These are phyloP conservation scores for Helotiales sp. DNA, from an alignment of 2,329 filamentous ascomycete genomes.

Conservation along the genomic window DNA sequence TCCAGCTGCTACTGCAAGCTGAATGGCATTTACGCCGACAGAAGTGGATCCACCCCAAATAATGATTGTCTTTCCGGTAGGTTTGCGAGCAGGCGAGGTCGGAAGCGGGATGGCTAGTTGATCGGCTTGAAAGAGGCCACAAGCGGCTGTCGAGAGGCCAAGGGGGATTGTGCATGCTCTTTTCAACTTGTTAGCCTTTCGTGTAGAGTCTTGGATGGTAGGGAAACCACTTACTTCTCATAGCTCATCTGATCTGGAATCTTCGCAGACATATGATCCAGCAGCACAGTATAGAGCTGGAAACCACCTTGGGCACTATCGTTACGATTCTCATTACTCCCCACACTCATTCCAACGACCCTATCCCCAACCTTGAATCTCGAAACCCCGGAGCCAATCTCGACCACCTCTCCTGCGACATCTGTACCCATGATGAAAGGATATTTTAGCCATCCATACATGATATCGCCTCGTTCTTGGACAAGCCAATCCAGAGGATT, in stretches of 20 bases:
- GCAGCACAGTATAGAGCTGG: conserved; percentile 32
- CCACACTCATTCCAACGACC: conserved; percentile 39
- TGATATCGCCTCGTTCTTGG: background rate
- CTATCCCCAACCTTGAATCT: conserved; percentile 53
- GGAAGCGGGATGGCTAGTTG: conserved; percentile 28
- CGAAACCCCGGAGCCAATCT: conserved; percentile 43
- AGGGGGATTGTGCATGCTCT: conserved; percentile 34
- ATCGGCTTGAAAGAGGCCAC: conserved; percentile 33
- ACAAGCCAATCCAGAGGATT: conserved; percentile 37
- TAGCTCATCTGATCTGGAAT: conserved; percentile 34
- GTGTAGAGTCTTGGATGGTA: background rate
- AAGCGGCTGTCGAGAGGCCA: conserved; percentile 33
- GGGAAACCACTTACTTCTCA: conserved; percentile 21
- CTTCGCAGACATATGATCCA: conserved; percentile 18
- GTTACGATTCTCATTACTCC: conserved; percentile 33
- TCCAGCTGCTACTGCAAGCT: conserved; percentile 43
- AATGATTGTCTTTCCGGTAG: conserved; percentile 39
- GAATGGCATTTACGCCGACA: conserved; percentile 39
- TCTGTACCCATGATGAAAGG: conserved; percentile 50
- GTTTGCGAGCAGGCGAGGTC: conserved; percentile 20
- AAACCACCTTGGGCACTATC: conserved; percentile 29
- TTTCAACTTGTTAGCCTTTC: background rate
- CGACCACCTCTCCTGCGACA: conserved; percentile 53
- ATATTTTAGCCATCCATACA: conserved; percentile 20
- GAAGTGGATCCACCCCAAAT: conserved; percentile 27